Conservation (phyloP, 768 basidiomycete species). For the Rubroboletus pulcherrimus region DNA sequence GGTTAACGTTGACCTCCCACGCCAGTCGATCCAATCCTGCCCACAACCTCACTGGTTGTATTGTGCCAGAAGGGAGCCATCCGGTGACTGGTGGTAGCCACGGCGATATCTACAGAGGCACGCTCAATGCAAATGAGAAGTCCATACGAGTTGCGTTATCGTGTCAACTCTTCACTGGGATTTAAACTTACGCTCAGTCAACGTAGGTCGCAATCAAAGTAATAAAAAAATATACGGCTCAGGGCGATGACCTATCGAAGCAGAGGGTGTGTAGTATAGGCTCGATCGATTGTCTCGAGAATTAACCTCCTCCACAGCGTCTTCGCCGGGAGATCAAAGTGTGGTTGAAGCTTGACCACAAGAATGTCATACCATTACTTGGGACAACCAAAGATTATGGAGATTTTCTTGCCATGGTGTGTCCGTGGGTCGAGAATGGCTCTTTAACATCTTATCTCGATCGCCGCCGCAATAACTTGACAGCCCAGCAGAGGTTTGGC, state of each 20-base stretch:
- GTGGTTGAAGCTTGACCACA: slow-evolving; percentile 30
- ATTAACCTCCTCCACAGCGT: slow-evolving; percentile 6
- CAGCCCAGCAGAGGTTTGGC: slow-evolving; percentile 7
- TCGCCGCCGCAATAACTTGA: slow-evolving; percentile 9
- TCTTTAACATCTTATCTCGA: slow-evolving; percentile 24
- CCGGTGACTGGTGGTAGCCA: slow-evolving; percentile 22
- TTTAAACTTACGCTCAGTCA: not conserved
- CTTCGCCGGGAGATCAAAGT: slow-evolving; percentile 29
- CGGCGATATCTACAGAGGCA: slow-evolving; percentile 20
- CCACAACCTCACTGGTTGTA: slow-evolving; percentile 15
- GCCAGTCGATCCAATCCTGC: slow-evolving; percentile 9
- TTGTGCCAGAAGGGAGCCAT: slow-evolving; percentile 3
- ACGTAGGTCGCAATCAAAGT: slow-evolving; percentile 25
- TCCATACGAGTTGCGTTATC: slow-evolving; percentile 7
- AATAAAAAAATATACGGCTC: slow-evolving; percentile 18
- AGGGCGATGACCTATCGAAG: slow-evolving; percentile 14
- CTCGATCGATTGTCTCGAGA: not conserved
- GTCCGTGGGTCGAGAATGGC: slow-evolving; percentile 32
- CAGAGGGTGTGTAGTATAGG: slow-evolving; percentile 5
- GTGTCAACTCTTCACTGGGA: not conserved
- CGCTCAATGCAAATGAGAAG: slow-evolving; percentile 10
- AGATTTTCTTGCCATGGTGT: slow-evolving; percentile 31
- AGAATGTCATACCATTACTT: slow-evolving; percentile 29
- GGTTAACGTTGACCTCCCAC: slow-evolving; percentile 2
- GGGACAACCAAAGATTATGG: slow-evolving; percentile 29